Base-by-base conservation (phyloP, 1,284 basidiomycete genomes). In the Cutaneotrichosporon mucoides region DNA sequence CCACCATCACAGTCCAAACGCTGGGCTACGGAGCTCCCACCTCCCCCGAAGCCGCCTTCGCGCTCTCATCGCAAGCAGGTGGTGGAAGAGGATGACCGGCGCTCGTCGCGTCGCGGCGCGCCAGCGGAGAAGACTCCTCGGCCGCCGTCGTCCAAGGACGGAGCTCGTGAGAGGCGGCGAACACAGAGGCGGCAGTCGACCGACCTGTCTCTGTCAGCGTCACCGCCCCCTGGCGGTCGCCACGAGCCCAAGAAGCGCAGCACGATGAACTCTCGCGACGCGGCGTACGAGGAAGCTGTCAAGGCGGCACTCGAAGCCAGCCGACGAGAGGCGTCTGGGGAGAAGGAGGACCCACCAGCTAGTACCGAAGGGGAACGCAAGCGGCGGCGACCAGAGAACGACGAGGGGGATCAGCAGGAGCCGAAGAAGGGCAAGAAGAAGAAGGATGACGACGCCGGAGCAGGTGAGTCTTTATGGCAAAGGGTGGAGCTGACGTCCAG, bases 241-340 rank as follows among this genome's bases (percentile, higher is more conserved):
- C 45, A 41, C 35, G 55, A 62, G 40, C 62, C 86, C 40, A 95
- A 93, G 79, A 85, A 91, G 61, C 83, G 94, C 62, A 92, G 90
- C 68, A 98, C 95, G 57, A 96, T 99, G 92, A 99, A 98, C 76
- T 94, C 90, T 71, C 83, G 94, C 59, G 94, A 96, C 72, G 90
- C 93, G 6, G 90, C 89, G 4, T 96, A 95, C 73, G 92, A 96
- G 72, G 90, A 94, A 75, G 89, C 87, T 63, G 79, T 83, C 48
- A 79, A 81, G 56, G 77, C 76, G 13, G 89, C 88, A 60, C 76
- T 83, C 49, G 80, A 82, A 48, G 77, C 75, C 7, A 76, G 73
- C 64, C 59, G 68, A 44, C 57, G 59, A 13, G 76, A 77, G 15
- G 59, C 64, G 59, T 57, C 49, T 24, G 59, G 59, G 2, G 59